A percentile compares a stretch with the other conserved stretches of the same genome.
phyloP scores from a whole-genome alignment of 768 basidiomycete species.

The Xanthoconium purpureum region DNA sequence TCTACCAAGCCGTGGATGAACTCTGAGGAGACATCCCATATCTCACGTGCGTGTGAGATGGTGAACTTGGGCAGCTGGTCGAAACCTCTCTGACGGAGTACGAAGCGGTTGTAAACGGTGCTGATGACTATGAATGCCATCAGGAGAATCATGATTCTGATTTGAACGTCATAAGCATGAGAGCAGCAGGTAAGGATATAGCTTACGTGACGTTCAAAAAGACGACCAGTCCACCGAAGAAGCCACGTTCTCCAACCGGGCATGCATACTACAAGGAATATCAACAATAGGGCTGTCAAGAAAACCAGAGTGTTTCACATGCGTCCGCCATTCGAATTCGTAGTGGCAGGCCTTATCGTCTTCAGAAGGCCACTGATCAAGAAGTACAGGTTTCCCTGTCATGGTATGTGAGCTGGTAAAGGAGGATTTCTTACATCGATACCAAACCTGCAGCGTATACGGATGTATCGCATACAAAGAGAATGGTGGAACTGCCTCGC shows the following conservation, averaged over 20 bases:
- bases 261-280: constrained; percentile 57
- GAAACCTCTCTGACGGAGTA: constrained; percentile 65
- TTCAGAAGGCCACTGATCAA: constrained; percentile 62
- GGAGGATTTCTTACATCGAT: background rate
- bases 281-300: background rate
- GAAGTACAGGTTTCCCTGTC: constrained; percentile 48
- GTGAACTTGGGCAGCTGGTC: constrained; percentile 71
- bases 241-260: constrained; percentile 56
- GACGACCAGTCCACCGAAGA: constrained; percentile 50
- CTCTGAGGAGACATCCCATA: constrained; percentile 21
- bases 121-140: constrained; percentile 66
- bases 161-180: background rate
- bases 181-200: background rate
- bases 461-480: constrained; percentile 74
- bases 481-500: constrained; percentile 62
- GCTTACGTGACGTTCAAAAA: constrained; percentile 61
- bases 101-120: constrained; percentile 74
- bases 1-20: constrained; percentile 15
- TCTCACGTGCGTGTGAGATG: constrained; percentile 22
- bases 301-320: constrained; percentile 44
- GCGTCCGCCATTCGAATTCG: constrained; percentile 81
- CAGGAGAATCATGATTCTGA: constrained; percentile 53
- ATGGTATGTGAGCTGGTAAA: background rate
- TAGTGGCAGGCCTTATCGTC: constrained; percentile 71
- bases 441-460: constrained; percentile 50